Conservation (phyloP, 2,329 filamentous ascomycete genomes). For the Leptoxyphium fumago region DNA sequence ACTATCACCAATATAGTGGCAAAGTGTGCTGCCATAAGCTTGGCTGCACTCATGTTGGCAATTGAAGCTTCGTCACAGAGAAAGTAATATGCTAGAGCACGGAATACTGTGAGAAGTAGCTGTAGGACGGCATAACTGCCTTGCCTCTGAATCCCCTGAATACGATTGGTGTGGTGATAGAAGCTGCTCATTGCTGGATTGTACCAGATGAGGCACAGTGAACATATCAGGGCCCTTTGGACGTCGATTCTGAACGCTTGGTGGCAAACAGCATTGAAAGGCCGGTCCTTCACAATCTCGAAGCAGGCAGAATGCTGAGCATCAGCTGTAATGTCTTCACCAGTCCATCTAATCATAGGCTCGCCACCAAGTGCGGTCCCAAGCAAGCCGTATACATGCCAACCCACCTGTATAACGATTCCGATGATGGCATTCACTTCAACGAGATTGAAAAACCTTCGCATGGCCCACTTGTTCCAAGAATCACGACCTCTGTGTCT, state of each 20-base stretch:
- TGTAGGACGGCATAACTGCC: conserved; percentile 54
- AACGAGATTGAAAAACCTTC: conserved; percentile 10
- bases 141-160: conserved; percentile 24
- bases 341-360: neutral
- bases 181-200: conserved; percentile 18
- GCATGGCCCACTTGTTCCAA: conserved; percentile 20
- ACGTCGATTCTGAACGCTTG: conserved; percentile 11
- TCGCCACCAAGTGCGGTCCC: neutral
- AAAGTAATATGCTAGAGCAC: conserved; percentile 28
- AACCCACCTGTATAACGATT: conserved; percentile 13
- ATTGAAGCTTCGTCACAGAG: conserved; percentile 11
- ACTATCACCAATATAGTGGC: conserved; percentile 39
- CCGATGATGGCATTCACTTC: conserved; percentile 9
- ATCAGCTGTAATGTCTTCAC: neutral
- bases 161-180: conserved; percentile 13
- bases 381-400: conserved; percentile 12
- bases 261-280: conserved; percentile 11
- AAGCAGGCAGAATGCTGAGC: neutral
- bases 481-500: conserved; percentile 33
- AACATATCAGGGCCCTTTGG: conserved; percentile 10
- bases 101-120: conserved; percentile 40
- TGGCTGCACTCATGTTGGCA: conserved; percentile 10
- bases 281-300: neutral
- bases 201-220: conserved; percentile 16
- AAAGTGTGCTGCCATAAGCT: conserved; percentile 38